Conservation (phyloP, 257 asterid species). For the Mitragyna speciosa region DNA sequence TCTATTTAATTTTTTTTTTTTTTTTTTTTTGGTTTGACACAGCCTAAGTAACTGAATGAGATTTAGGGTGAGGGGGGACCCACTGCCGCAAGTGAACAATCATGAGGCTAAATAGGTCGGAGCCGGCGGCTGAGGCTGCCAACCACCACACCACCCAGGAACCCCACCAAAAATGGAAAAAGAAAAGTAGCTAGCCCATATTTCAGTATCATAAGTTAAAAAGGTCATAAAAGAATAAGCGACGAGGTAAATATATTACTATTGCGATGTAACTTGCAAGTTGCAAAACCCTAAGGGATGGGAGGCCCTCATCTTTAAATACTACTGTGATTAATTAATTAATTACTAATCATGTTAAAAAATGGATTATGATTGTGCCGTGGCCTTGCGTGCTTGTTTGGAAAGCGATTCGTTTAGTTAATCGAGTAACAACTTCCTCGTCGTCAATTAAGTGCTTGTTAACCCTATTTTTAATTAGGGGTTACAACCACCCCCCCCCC, state of each 20-base stretch:
- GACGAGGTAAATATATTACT: too few species aligned
- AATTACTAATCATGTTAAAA: too few species aligned
- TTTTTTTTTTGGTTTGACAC: too few species aligned
- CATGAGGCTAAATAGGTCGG: conserved; percentile 32
- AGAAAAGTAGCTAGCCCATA: conserved; percentile 16
- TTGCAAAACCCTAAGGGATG: too few species aligned
- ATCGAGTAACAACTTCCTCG: too few species aligned
- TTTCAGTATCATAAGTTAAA: not conserved
- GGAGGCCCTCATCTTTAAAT: not conserved
- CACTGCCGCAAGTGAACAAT: conserved; percentile 30
- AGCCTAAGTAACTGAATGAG: not conserved
- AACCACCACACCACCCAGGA: conserved; percentile 30
- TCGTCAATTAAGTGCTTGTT: too few species aligned
- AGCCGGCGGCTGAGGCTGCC: conserved; percentile 38
- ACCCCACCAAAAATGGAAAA: conserved; percentile 17
- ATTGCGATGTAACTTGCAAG: too few species aligned
- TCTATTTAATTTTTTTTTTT: too few species aligned
- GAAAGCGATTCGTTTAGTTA: not conserved
- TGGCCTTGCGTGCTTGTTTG: not conserved
- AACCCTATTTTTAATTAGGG: too few species aligned
- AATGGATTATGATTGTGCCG: not conserved
- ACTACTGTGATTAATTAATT: too few species aligned
- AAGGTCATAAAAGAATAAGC: not conserved
- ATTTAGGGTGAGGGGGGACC: conserved; percentile 23
- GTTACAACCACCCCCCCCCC: too few species aligned